A percentile compares a stretch with the other conserved stretches of the same genome.
These are phyloP conservation scores for Dimocarpus longan DNA, from an alignment of 345 rosid species.

Conservation along the genomic window DNA sequence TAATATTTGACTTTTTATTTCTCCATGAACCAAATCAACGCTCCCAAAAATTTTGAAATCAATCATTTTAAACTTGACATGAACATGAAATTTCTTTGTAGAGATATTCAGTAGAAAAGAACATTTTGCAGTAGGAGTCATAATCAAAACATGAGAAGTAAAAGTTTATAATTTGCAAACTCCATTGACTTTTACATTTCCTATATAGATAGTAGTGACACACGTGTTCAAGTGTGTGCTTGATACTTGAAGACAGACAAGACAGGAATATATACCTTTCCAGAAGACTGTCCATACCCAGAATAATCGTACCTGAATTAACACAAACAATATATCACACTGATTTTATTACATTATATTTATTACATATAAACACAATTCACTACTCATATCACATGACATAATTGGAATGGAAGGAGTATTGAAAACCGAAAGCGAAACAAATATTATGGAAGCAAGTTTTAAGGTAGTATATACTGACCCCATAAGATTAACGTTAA, in stretches of 20 bases:
- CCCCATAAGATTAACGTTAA: conserved; percentile 86
- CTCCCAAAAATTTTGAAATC: neutral
- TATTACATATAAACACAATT: no score
- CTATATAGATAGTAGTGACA: neutral
- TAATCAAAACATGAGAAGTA: neutral
- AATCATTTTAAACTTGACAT: neutral
- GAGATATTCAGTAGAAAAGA: neutral
- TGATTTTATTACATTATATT: no score
- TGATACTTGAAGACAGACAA: neutral
- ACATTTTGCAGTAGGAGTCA: no score
- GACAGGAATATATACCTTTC: conserved; percentile 59
- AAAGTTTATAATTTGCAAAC: neutral
- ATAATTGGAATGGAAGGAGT: no score
- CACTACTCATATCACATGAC: no score
- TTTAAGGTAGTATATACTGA: conserved; percentile 31
- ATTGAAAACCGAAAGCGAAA: no score
- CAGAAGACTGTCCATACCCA: conserved; percentile 88
- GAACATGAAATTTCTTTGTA: neutral
- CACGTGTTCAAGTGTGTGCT: neutral
- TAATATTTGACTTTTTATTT: no score
- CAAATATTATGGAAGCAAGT: no score
- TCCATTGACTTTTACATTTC: neutral
- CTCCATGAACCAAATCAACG: neutral
- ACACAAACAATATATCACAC: conserved; percentile 1
- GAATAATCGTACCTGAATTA: conserved; percentile 81